A percentile compares a stretch with the other conserved stretches of the same genome.
phyloP scores from a whole-genome alignment of 2,329 filamentous ascomycete species.

The Nothophoma quercina region DNA sequence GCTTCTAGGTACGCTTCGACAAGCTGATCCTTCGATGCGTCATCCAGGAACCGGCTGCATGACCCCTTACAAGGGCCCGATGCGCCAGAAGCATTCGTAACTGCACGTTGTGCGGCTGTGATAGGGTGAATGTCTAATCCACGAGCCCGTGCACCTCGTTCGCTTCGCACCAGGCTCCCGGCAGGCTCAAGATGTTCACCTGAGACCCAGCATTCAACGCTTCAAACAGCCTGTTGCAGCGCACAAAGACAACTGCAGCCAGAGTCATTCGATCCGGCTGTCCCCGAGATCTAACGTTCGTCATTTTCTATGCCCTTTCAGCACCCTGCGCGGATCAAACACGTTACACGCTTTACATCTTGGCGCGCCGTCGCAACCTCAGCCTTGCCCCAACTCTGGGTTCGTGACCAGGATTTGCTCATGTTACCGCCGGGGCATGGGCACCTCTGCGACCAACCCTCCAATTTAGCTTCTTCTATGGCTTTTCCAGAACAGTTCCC shows the following conservation, averaged over 20 bases:
- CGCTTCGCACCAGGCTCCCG: conserved; percentile 20
- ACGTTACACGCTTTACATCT: conserved; percentile 31
- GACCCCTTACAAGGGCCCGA: conserved; percentile 41
- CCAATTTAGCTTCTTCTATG: conserved; percentile 48
- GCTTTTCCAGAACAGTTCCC: conserved; percentile 48
- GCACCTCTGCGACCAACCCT: conserved; percentile 36
- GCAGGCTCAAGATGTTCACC: conserved; percentile 10
- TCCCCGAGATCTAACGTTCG: conserved; percentile 8
- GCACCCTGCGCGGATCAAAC: conserved; percentile 41
- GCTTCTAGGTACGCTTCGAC: conserved; percentile 11
- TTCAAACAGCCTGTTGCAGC: not conserved
- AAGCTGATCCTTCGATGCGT: conserved; percentile 30
- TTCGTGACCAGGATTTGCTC: conserved; percentile 37
- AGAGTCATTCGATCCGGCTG: not conserved
- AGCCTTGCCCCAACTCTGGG: conserved; percentile 50
- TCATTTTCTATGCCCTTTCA: not conserved
- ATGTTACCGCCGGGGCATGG: conserved; percentile 39
- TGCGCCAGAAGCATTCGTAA: conserved; percentile 20
- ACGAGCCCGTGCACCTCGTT: conserved; percentile 25
- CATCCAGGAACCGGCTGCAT: conserved; percentile 45
- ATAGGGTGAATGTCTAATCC: conserved; percentile 30
- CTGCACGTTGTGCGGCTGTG: conserved; percentile 30
- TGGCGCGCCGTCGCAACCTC: conserved; percentile 37
- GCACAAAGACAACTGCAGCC: conserved; percentile 7
- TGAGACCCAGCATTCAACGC: conserved; percentile 3